Conservation (phyloP, 768 basidiomycete species). For the Psilocybe tampanensis region DNA sequence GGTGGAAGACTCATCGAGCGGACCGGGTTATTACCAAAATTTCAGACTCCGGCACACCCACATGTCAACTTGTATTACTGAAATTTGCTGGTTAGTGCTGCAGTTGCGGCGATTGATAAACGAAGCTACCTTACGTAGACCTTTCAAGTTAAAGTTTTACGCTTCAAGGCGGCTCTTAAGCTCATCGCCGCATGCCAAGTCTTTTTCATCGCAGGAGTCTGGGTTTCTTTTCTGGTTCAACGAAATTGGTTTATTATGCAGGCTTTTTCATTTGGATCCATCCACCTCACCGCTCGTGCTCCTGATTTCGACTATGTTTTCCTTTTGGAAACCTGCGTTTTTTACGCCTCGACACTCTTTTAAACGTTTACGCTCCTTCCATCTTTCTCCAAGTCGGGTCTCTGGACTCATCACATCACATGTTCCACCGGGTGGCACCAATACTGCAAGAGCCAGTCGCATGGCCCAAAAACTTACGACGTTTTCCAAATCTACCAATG, state of each 20-base stretch:
- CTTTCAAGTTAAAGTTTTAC: not conserved
- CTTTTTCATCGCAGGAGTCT: constrained; percentile 3
- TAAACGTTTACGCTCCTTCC: constrained; percentile 44
- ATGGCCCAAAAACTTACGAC: not conserved
- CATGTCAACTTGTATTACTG: not conserved
- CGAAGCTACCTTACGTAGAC: not conserved
- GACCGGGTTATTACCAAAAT: not conserved
- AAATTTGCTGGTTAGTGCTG: not conserved
- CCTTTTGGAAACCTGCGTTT: constrained; percentile 31
- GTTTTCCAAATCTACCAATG: not conserved
- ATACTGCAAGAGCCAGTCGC: constrained; percentile 11
- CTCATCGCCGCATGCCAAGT: constrained; percentile 17
- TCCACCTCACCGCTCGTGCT: constrained; percentile 10
- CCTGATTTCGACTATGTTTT: constrained; percentile 22
- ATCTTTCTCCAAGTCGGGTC: constrained; percentile 34
- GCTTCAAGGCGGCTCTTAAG: constrained; percentile 15
- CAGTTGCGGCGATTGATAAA: not conserved
- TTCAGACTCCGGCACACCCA: not conserved
- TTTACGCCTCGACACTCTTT: constrained; percentile 37
- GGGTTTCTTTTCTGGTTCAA: constrained; percentile 5
- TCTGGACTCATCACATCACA: constrained; percentile 20
- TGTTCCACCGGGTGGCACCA: constrained; percentile 26
- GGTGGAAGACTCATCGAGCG: not conserved
- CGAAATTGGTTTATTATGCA: constrained; percentile 18
- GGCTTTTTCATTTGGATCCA: not conserved